Evolutionary conservation across 2,329 filamentous ascomycete genomes (phyloP), one percentile per base, ranked within the genome.

Genomic region (Colletotrichum shisoi): DNA sequence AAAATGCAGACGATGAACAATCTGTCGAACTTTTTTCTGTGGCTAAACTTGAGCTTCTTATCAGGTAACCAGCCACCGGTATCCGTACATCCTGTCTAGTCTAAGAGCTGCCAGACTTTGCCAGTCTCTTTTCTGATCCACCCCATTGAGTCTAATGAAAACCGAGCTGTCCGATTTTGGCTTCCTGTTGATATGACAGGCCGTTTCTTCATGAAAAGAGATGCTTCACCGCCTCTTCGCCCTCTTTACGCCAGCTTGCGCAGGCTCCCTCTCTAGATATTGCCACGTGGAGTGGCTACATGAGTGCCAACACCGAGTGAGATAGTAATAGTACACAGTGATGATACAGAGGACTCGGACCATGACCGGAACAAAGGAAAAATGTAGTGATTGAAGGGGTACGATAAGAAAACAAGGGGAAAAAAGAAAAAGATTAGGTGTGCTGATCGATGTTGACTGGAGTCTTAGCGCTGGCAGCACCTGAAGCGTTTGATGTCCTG

Each of bases 1-100:
- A 21, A 19, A 21, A 9, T 37, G 9, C 12, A 17, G 2, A 21
- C 3, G 3, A 31, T 2, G 12, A 21, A 17, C 9, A 4, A 34
- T 12, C 3, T 19, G 0, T 11, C 13, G 0, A 3, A 21, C 4
- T 37, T 37, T 1, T 19, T 19, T 56, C 7, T 31, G 27, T 31
- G 27, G 27, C 27, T 31, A 31, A 4, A 45, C 34, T 57, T 9
- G 45, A 27, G 24, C 49, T 63, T 61, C 11, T 51, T 15, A 57
- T 40, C 27, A 63, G 39, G 12, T 39, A 44, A n/a, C 52, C 45
- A 17, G 17, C 52, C 51, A 27, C 45, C 51, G 7, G 31, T 66
- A 52, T 45, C 21, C 34, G 21, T 62, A 63, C 63, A 57, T 21
- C 51, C 39, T 13, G 19, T 61, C 62, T 48, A 64, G 17, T 60